Percentiles rank a stretch among this genome's conserved stretches.
Conservation (phyloP, 2,329 filamentous ascomycete genomes). For the Neurospora sp. region DNA sequence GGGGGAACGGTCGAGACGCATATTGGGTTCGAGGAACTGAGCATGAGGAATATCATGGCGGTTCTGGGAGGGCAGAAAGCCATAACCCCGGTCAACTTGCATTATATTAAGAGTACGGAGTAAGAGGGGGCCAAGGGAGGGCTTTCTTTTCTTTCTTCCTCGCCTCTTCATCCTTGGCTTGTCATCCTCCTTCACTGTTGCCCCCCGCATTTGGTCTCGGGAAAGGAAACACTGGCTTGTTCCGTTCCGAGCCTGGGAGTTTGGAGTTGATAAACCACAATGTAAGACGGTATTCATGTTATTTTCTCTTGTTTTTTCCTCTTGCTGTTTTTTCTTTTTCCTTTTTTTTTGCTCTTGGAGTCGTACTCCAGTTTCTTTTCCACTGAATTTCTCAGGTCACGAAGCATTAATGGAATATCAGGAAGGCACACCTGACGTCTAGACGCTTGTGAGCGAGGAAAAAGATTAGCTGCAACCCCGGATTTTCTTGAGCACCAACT, state of each 20-base stretch:
- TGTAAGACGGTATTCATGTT: not conserved
- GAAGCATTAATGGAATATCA: not conserved
- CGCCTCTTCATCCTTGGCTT: not conserved
- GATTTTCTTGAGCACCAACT: not conserved
- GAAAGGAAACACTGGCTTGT: not conserved
- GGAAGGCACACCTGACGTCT: not conserved
- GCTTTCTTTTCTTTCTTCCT: not conserved
- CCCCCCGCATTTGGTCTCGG: not conserved
- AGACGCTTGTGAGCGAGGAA: not conserved
- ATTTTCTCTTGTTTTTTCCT: not conserved
- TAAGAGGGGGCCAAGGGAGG: not conserved
- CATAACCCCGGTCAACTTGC: conserved; percentile 54
- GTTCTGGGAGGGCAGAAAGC: conserved; percentile 42
- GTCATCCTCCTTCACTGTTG: not conserved
- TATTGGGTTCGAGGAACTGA: conserved; percentile 55
- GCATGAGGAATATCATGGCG: conserved; percentile 56
- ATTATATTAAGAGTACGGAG: conserved; percentile 30
- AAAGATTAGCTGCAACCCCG: not conserved
- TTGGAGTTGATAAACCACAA: not conserved
- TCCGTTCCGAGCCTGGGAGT: not conserved
- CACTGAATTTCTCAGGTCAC: not conserved
- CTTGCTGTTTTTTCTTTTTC: too few species aligned
- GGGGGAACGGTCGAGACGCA: conserved; percentile 58
- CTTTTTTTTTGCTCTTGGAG: not conserved
- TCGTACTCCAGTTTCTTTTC: not conserved